phyloP scores from a whole-genome alignment of 441 rosid genomes.

The Croton setiger region DNA sequence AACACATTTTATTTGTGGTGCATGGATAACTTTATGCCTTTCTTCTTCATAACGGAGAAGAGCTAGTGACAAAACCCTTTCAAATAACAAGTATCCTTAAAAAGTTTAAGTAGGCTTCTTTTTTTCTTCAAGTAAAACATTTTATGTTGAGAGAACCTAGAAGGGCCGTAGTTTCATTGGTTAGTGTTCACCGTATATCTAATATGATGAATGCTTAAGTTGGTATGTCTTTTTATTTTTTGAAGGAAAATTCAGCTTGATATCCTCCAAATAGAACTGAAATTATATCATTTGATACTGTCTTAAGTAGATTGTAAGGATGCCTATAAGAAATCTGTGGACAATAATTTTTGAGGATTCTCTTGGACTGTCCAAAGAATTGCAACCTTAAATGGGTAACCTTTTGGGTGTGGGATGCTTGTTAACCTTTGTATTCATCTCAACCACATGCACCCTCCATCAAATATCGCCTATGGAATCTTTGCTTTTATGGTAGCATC shows the following conservation, averaged over 20 bases:
- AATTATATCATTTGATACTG: neutral
- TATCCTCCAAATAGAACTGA: no score
- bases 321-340: neutral
- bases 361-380: neutral
- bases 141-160: neutral
- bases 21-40: neutral
- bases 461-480: no score
- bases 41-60: neutral
- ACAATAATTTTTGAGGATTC: neutral
- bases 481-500: no score
- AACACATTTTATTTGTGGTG: slow-evolving; percentile 3
- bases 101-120: neutral
- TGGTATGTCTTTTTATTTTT: neutral
- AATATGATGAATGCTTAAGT: neutral
- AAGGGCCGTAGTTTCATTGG: neutral
- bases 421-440: no score
- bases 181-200: neutral
- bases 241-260: neutral
- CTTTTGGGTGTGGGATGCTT: no score
- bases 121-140: neutral
- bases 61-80: neutral
- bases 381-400: no score
- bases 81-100: neutral
- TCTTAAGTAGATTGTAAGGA: neutral
- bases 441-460: no score